Evolutionary conservation across 441 rosid genomes (phyloP).

Genomic region (Pelargonium fulgidum): DNA sequence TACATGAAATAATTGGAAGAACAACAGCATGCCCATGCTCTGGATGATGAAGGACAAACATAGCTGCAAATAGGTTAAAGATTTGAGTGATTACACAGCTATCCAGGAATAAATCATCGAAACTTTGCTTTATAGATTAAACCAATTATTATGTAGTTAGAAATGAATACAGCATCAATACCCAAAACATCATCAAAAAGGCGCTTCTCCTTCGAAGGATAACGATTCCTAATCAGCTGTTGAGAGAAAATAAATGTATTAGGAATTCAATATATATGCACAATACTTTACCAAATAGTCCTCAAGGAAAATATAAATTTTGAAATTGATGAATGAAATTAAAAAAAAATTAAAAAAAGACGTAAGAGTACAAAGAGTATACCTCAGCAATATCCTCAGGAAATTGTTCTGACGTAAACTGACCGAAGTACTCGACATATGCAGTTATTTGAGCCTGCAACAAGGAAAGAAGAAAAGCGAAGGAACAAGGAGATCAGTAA

Average conservation of each 20-base stretch:
- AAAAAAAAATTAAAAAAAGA: background rate
- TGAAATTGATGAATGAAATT: background rate
- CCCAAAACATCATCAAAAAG: conserved; percentile 95
- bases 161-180: conserved; percentile 31
- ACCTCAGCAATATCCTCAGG: conserved; percentile 98
- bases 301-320: conserved; percentile 1
- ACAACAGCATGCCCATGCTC: conserved; percentile 97
- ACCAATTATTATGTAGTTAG: conserved; percentile 1
- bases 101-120: conserved; percentile 10
- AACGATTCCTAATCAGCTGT: conserved; percentile 81
- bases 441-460: conserved; percentile 82
- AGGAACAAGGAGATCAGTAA: conserved; percentile 6
- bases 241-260: conserved; percentile 22
- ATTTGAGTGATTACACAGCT: conserved; percentile 16
- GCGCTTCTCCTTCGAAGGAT: conserved; percentile 76
- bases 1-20: conserved; percentile 91
- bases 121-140: background rate
- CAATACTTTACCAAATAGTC: conserved; percentile 9
- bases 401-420: conserved; percentile 89
- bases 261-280: conserved; percentile 21
- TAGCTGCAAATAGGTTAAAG: conserved; percentile 48
- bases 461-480: conserved; percentile 15
- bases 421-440: conserved; percentile 91
- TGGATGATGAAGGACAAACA: conserved; percentile 93
- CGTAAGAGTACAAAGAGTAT: conserved; percentile 17